Conservation (phyloP, 2,329 filamentous ascomycete genomes). For the Colletotrichum chrysophilum region DNA sequence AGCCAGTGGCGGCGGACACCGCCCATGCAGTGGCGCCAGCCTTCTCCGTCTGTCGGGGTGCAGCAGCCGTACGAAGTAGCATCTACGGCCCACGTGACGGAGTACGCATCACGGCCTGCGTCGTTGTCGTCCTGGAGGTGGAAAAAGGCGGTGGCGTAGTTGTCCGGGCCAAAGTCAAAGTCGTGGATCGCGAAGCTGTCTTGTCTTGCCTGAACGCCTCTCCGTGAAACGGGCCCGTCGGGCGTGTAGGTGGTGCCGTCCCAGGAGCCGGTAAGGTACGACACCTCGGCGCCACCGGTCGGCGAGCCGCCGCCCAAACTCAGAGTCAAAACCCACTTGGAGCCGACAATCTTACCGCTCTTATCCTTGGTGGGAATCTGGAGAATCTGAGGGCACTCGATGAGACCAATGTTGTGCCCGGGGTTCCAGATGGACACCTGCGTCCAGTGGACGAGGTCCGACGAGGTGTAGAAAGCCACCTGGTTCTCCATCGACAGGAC, state of each 20-base stretch:
- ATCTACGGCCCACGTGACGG: slow-evolving; percentile 40
- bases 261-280: slow-evolving; percentile 20
- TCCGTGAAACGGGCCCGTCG: background rate
- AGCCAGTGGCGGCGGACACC: slow-evolving; percentile 21
- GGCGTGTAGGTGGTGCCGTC: slow-evolving; percentile 21
- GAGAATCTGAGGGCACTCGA: slow-evolving; percentile 41
- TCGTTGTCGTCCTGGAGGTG: slow-evolving; percentile 14
- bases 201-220: background rate
- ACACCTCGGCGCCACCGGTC: slow-evolving; percentile 13
- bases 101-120: slow-evolving; percentile 28
- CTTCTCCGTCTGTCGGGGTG: slow-evolving; percentile 34
- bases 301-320: slow-evolving; percentile 15
- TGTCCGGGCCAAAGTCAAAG: slow-evolving; percentile 40
- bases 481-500: slow-evolving; percentile 61
- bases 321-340: slow-evolving; percentile 21
- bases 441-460: slow-evolving; percentile 64
- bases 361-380: slow-evolving; percentile 50
- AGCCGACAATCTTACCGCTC: slow-evolving; percentile 35
- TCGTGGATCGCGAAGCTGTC: slow-evolving; percentile 27
- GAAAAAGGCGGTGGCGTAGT: slow-evolving; percentile 41
- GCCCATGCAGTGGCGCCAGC: slow-evolving; percentile 32
- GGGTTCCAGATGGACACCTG: slow-evolving; percentile 18
- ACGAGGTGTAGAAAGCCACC: slow-evolving; percentile 66
- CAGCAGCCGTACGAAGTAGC: slow-evolving; percentile 34
- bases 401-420: slow-evolving; percentile 45